Conservation (phyloP, 176 grass and related monocot species). For the Dendrocalamus sinicus region DNA sequence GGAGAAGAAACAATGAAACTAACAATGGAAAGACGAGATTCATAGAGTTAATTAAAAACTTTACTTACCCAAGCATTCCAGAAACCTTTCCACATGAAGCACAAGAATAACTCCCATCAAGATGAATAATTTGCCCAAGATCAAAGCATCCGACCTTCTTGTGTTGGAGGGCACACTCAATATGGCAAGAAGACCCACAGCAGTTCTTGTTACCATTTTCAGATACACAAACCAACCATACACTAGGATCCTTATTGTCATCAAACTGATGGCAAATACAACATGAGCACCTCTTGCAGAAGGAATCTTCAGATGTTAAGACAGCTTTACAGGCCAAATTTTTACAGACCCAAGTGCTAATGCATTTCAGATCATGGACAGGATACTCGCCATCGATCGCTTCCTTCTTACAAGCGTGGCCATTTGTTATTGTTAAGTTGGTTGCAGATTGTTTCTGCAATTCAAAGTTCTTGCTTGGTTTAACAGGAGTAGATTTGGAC, state of each 20-base stretch:
- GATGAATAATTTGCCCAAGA: slow-evolving; percentile 69
- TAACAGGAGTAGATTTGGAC: slow-evolving; percentile 57
- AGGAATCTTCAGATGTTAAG: slow-evolving; percentile 71
- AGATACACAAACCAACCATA: slow-evolving; percentile 92
- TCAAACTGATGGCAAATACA: slow-evolving; percentile 97
- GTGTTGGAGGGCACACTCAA: slow-evolving; percentile 81
- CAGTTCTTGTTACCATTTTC: slow-evolving; percentile 80
- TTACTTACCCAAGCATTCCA: slow-evolving; percentile 83
- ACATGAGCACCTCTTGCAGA: slow-evolving; percentile 98
- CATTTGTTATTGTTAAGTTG: slow-evolving; percentile 45
- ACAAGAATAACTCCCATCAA: slow-evolving; percentile 95
- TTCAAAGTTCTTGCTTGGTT: slow-evolving; percentile 66
- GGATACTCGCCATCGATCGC: slow-evolving; percentile 38
- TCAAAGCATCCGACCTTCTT: slow-evolving; percentile 78
- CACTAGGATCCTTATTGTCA: slow-evolving; percentile 99
- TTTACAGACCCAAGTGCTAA: slow-evolving; percentile 84
- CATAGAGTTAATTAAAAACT: not conserved
- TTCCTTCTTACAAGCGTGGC: slow-evolving; percentile 54
- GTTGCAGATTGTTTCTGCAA: slow-evolving; percentile 69
- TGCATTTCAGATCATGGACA: slow-evolving; percentile 42
- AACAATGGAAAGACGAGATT: not conserved
- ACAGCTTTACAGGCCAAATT: slow-evolving; percentile 98
- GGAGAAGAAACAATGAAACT: slow-evolving; percentile 8
- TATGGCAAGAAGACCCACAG: slow-evolving; percentile 95
- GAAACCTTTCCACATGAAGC: slow-evolving; percentile 94